phyloP scores from a whole-genome alignment of 768 basidiomycete species.

The Infundibulicybe gibba region DNA sequence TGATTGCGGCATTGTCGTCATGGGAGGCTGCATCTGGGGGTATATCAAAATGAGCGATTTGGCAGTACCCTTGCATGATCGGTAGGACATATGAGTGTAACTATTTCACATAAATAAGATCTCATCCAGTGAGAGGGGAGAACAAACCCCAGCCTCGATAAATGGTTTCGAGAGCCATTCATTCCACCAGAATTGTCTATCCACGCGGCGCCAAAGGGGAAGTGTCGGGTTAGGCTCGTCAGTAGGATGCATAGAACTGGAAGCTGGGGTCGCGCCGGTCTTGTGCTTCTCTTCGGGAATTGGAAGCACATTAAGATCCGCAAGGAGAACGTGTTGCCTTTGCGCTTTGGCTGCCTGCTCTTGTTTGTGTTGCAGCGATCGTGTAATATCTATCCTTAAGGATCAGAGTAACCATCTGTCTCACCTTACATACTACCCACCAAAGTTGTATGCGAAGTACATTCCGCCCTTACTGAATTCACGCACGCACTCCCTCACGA shows the following conservation, averaged over 20 bases:
- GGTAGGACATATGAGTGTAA: slow-evolving; percentile 85
- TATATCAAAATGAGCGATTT: slow-evolving; percentile 65
- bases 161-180: slow-evolving; percentile 83
- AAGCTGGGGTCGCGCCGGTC: slow-evolving; percentile 6
- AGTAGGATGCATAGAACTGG: slow-evolving; percentile 43
- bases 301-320: slow-evolving; percentile 53
- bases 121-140: slow-evolving; percentile 1
- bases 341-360: slow-evolving; percentile 56
- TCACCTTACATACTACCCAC: slow-evolving; percentile 31
- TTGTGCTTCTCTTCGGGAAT: slow-evolving; percentile 16
- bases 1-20: slow-evolving; percentile 50
- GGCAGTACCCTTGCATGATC: slow-evolving; percentile 92
- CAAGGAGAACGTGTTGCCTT: slow-evolving; percentile 55
- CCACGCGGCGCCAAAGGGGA: slow-evolving; percentile 89
- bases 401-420: background rate
- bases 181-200: slow-evolving; percentile 96
- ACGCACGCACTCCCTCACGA: slow-evolving; percentile 72
- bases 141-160: slow-evolving; percentile 77
- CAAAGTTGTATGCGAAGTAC: slow-evolving; percentile 88
- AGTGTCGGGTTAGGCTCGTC: slow-evolving; percentile 73
- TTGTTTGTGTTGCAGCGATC: slow-evolving; percentile 78
- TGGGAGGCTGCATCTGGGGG: slow-evolving; percentile 42
- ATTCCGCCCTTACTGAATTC: slow-evolving; percentile 83
- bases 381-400: slow-evolving; percentile 64
- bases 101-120: slow-evolving; percentile 26